Evolutionary conservation across 2,329 filamentous ascomycete species (phyloP).

Genomic region (Fusarium buxicola): DNA sequence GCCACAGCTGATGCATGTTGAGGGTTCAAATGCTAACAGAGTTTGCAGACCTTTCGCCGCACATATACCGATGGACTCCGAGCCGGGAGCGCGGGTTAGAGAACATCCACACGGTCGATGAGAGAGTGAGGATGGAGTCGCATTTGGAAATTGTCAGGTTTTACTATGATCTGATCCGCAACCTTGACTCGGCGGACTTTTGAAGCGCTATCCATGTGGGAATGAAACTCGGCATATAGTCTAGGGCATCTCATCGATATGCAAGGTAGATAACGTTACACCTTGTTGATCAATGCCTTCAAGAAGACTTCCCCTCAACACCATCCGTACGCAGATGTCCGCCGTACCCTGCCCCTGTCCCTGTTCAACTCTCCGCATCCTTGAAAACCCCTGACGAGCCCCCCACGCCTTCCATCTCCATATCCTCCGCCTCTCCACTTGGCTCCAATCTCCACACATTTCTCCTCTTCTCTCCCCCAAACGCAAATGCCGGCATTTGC

Average conservation of each 20-base stretch:
- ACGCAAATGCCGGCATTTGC: slow-evolving; percentile 6
- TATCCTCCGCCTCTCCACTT: background rate
- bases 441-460: slow-evolving; percentile 22
- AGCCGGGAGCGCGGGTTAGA: slow-evolving; percentile 36
- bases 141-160: slow-evolving; percentile 58
- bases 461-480: slow-evolving; percentile 31
- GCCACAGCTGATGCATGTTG: background rate
- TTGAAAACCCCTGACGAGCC: slow-evolving; percentile 3
- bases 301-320: no score
- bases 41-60: slow-evolving; percentile 44
- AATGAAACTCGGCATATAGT: no score
- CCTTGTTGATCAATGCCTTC: no score
- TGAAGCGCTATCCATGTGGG: slow-evolving; percentile 3
- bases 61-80: slow-evolving; percentile 60
- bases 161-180: slow-evolving; percentile 58
- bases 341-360: slow-evolving; percentile 10
- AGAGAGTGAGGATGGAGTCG: slow-evolving; percentile 53
- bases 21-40: slow-evolving; percentile 1
- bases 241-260: background rate
- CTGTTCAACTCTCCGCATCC: slow-evolving; percentile 20
- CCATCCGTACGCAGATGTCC: no score
- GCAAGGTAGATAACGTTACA: no score
- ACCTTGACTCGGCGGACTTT: slow-evolving; percentile 56
- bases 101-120: slow-evolving; percentile 58
- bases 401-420: slow-evolving; percentile 17